Base-by-base conservation (phyloP, 2,329 filamentous ascomycete species). In the Diaporthe capsici region DNA sequence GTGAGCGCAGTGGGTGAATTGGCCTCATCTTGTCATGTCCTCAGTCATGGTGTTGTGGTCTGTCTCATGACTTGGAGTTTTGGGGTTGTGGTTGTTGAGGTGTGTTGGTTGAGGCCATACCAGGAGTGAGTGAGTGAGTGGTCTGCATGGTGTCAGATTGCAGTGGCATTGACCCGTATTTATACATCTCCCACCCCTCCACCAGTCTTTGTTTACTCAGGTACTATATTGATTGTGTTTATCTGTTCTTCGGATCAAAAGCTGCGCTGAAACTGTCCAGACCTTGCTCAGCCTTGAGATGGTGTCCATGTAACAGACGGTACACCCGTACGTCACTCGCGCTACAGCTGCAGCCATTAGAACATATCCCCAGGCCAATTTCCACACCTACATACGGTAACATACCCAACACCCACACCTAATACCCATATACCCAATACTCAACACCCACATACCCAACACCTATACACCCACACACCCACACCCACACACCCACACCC, bases 1-100 rank as follows among this genome's bases (percentile, higher is more conserved):
- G 5, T 71, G 53, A 20, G 67, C 61, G 39, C n/a, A 63, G 39
- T 10, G 37, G n/a, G 53, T 39, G n/a, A 25, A 39, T 53, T 61
- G 68, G 44, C 57, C 68, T 76, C 73, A 76, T 76, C 12, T n/a
- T 74, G 31, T 44, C 72, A 71, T 76, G 17, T n/a, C 22, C 15
- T 44, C 42, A 20, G 20, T 20, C 17, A 17, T 17, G 42, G 42
- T 44, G 42, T 17, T 17, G 5, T 44, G 42, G 15, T 7, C 42
- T 39, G 34, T 13, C 17, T 67, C 42, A 10, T 72, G 55, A 9
- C 10, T 44, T 58, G 51, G 37, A 17, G 44, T 39, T 47, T n/a
- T 44, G 49, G n/a, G 51, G n/a, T 31, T 31, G 53, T 55, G 20
- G 25, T 7, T 31, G 53, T 31, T 31, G 53, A 31, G 53, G 53